Percentiles rank a stretch among this genome's conserved stretches.
Evolutionary conservation across 257 asterid genomes (phyloP).

Genomic region (Solanum chiquidenum): DNA sequence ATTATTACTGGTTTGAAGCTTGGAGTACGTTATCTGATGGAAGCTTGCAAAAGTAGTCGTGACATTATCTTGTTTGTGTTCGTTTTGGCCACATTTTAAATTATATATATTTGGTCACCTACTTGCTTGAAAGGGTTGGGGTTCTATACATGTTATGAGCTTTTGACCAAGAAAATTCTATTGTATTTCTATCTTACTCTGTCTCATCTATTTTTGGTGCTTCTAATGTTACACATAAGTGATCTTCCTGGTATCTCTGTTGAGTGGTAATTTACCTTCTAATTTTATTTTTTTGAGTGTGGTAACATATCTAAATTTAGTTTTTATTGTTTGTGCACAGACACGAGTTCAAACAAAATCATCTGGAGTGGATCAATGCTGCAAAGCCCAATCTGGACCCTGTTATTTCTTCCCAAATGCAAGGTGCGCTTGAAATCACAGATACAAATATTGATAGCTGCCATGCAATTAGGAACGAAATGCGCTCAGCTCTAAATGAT

Average conservation of each 20-base stretch:
- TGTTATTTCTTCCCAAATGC: conserved; percentile 39
- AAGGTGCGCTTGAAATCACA: conserved; percentile 21
- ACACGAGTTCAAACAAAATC: conserved; percentile 70
- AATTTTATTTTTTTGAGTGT: background rate
- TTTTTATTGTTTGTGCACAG: conserved; percentile 20
- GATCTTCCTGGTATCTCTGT: background rate
- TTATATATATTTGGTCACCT: background rate
- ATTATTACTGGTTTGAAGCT: background rate
- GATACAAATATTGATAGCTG: conserved; percentile 55
- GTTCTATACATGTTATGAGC: background rate
- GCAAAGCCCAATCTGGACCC: conserved; percentile 68
- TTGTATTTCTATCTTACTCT: background rate
- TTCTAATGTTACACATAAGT: background rate
- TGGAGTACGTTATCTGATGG: background rate
- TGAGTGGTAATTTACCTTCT: background rate
- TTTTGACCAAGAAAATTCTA: background rate
- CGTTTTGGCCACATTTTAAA: background rate
- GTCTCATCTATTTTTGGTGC: background rate
- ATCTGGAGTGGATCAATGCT: conserved; percentile 66
- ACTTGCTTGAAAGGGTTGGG: background rate
- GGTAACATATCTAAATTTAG: background rate
- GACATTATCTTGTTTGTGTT: background rate
- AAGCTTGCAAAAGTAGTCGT: background rate
- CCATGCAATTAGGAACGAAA: conserved; percentile 53
- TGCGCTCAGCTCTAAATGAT: conserved; percentile 61